phyloP scores from a whole-genome alignment of 768 basidiomycete genomes.

The Calocybe cyanea region DNA sequence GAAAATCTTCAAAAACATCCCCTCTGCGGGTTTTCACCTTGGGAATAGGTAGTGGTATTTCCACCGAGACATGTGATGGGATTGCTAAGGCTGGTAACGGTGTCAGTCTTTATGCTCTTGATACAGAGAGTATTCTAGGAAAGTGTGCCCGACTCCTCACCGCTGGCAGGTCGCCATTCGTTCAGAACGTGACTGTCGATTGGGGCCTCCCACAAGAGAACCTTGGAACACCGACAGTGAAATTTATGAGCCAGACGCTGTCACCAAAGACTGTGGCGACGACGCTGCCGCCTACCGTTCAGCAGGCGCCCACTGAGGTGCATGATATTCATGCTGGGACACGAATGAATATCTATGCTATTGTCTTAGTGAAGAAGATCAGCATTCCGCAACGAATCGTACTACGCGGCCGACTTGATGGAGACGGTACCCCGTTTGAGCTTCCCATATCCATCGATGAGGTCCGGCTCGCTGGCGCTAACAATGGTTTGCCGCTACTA shows the following conservation, averaged over 20 bases:
- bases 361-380: constrained; percentile 25
- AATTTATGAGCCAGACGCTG: constrained; percentile 14
- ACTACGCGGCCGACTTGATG: constrained; percentile 31
- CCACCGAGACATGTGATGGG: constrained; percentile 46
- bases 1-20: constrained; percentile 20
- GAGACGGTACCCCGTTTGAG: constrained; percentile 22
- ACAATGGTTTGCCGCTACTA: constrained; percentile 33
- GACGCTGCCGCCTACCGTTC: constrained; percentile 24
- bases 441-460: constrained; percentile 26
- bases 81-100: constrained; percentile 57
- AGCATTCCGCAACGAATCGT: constrained; percentile 28
- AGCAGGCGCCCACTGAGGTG: constrained; percentile 32
- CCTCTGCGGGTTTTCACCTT: constrained; percentile 52
- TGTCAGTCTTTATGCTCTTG: constrained; percentile 40
- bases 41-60: constrained; percentile 50
- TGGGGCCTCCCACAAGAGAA: constrained; percentile 39
- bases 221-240: constrained; percentile 14
- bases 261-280: constrained; percentile 19
- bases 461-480: constrained; percentile 29
- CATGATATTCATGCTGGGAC: constrained; percentile 31
- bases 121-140: constrained; percentile 40
- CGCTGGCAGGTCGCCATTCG: constrained; percentile 44
- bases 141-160: constrained; percentile 49
- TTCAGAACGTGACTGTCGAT: constrained; percentile 44
- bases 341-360: constrained; percentile 30